phyloP scores from a whole-genome alignment of 306 rosid species.

The Cucumis cinereus region DNA sequence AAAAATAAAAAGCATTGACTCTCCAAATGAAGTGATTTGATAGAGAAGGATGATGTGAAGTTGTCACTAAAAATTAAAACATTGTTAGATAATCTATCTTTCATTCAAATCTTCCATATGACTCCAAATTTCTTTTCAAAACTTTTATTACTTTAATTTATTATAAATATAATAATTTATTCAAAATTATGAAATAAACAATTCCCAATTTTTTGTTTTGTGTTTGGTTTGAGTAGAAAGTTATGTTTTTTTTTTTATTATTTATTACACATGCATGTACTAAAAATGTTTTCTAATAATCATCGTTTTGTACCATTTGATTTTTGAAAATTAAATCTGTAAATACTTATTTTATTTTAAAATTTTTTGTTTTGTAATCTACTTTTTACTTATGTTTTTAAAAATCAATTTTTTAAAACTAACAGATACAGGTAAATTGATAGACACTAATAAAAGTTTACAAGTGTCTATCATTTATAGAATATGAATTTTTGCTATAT shows the following conservation, averaged over 20 bases:
- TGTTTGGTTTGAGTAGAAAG: neutral
- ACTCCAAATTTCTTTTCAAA: neutral
- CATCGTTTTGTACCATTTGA: too few species aligned
- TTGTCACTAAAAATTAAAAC: neutral
- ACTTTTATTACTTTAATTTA: neutral
- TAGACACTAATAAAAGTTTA: too few species aligned
- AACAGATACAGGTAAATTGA: too few species aligned
- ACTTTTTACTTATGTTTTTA: too few species aligned
- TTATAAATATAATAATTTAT: too few species aligned
- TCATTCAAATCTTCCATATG: conserved; percentile 14
- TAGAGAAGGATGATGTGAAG: conserved; percentile 11
- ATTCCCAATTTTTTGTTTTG: neutral
- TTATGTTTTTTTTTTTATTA: neutral
- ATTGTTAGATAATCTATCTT: conserved; percentile 13
- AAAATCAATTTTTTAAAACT: too few species aligned
- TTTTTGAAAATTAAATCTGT: too few species aligned
- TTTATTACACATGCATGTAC: neutral
- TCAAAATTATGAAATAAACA: neutral
- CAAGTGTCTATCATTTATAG: too few species aligned
- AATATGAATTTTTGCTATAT: too few species aligned
- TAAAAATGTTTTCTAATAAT: neutral
- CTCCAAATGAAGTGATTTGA: conserved; percentile 12
- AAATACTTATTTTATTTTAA: too few species aligned
- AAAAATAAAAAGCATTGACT: neutral
- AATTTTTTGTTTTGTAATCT: too few species aligned